phyloP scores from a whole-genome alignment of 495 filamentous ascomycete species.

The Emericellopsis terricola region DNA sequence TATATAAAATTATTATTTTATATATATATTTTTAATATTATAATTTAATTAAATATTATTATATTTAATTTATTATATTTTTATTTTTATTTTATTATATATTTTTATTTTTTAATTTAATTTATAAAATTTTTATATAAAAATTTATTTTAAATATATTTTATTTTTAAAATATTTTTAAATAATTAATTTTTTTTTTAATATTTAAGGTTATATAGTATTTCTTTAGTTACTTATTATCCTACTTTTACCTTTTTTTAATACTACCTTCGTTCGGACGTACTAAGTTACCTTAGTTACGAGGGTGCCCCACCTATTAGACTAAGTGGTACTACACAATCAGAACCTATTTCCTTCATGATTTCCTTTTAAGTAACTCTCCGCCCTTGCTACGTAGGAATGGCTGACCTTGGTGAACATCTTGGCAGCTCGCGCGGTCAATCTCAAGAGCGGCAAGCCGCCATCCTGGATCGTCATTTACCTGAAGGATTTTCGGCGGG shows the following conservation, averaged over 20 bases:
- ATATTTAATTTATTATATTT: no score
- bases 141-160: no score
- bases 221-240: not conserved
- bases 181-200: no score
- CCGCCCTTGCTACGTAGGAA: not conserved
- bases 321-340: not conserved
- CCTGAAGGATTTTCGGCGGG: slow-evolving; percentile 2
- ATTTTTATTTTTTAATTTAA: no score
- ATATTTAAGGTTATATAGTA: no score
- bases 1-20: no score
- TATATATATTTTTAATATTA: no score
- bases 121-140: no score
- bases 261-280: not conserved
- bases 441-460: slow-evolving; percentile 1
- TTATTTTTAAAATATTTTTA: no score
- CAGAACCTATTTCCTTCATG: not conserved
- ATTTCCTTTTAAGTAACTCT: not conserved
- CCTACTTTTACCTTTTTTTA: not conserved
- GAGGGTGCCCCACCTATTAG: not conserved
- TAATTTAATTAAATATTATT: no score
- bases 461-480: slow-evolving; percentile 1
- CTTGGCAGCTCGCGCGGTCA: not conserved
- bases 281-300: not conserved
- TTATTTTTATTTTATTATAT: no score
- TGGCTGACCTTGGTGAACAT: not conserved